phyloP scores from a whole-genome alignment of 768 basidiomycete species.

The Lactarius sanguifluus region DNA sequence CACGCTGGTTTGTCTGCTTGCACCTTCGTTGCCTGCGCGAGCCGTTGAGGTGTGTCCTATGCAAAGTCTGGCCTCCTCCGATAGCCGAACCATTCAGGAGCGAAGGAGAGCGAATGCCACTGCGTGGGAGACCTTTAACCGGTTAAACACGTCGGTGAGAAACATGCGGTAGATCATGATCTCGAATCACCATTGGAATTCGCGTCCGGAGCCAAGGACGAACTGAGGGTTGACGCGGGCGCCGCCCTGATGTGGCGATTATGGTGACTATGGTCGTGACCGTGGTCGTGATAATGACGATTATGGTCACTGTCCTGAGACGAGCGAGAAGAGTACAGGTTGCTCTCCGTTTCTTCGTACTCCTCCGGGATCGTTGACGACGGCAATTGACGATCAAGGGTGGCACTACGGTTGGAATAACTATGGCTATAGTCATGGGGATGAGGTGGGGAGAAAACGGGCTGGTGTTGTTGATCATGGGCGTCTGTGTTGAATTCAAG shows the following conservation, averaged over 20 bases:
- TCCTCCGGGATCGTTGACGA: slow-evolving; percentile 29
- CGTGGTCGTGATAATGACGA: slow-evolving; percentile 18
- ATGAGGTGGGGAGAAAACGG: slow-evolving; percentile 23
- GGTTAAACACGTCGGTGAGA: slow-evolving; percentile 24
- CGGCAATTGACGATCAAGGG: slow-evolving; percentile 15
- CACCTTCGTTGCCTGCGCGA: not conserved
- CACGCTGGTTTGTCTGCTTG: slow-evolving; percentile 7
- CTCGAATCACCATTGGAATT: slow-evolving; percentile 30
- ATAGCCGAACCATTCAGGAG: slow-evolving; percentile 8
- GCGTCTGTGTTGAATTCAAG: slow-evolving; percentile 33
- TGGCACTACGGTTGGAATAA: slow-evolving; percentile 27
- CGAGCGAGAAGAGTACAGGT: slow-evolving; percentile 23
- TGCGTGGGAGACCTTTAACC: slow-evolving; percentile 26
- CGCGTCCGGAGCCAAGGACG: slow-evolving; percentile 15
- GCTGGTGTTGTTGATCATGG: slow-evolving; percentile 32
- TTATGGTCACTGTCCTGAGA: slow-evolving; percentile 20
- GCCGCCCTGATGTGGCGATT: slow-evolving; percentile 23
- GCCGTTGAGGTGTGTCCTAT: slow-evolving; percentile 10
- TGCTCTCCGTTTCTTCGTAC: slow-evolving; percentile 20
- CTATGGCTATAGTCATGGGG: slow-evolving; percentile 28
- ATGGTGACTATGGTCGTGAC: slow-evolving; percentile 22
- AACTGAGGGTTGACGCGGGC: slow-evolving; percentile 8
- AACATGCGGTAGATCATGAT: slow-evolving; percentile 21
- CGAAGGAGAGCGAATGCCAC: slow-evolving; percentile 19
- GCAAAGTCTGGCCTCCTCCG: not conserved